Evolutionary conservation across 2,329 filamentous ascomycete species (phyloP).

Genomic region (Scytalidium sp.): DNA sequence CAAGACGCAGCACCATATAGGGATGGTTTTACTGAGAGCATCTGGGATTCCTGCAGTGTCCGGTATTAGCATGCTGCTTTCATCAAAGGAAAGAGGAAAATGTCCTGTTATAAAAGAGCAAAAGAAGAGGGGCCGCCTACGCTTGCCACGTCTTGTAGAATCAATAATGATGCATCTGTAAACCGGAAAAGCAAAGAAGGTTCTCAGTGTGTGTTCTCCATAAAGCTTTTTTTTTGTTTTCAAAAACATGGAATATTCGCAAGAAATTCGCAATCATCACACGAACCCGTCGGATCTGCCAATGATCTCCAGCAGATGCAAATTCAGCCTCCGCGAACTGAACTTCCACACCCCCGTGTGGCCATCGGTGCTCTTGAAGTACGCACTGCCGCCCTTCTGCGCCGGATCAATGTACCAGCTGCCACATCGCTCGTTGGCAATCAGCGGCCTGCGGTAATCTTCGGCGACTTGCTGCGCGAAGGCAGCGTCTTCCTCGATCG

Average conservation of each 20-base stretch:
- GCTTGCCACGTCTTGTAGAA: conserved; percentile 87
- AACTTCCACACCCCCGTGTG: conserved; percentile 91
- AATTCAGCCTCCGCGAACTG: conserved; percentile 77
- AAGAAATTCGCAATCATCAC: no score
- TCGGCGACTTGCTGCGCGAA: conserved; percentile 66
- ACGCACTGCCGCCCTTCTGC: conserved; percentile 69
- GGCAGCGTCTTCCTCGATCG: conserved; percentile 70
- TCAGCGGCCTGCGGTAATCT: conserved; percentile 60
- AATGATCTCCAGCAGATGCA: conserved; percentile 73
- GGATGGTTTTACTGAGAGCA: conserved; percentile 88
- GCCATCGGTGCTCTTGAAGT: conserved; percentile 98
- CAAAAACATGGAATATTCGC: conserved; percentile 1
- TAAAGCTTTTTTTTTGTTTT: neutral
- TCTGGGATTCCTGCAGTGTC: conserved; percentile 73
- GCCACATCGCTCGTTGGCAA: conserved; percentile 93
- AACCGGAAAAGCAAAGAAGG: neutral
- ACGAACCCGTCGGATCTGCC: conserved; percentile 63
- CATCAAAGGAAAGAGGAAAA: neutral
- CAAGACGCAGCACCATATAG: conserved; percentile 88
- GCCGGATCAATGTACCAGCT: conserved; percentile 83
- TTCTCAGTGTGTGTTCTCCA: no score
- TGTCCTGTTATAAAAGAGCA: conserved; percentile 13
- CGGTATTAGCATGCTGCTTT: neutral
- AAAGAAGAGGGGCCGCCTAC: conserved; percentile 38
- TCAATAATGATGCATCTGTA: conserved; percentile 78